Percentiles rank a stretch among this genome's conserved stretches.
Conservation (phyloP, 2,329 filamentous ascomycete genomes). For the Penicillium sclerotiorum region DNA sequence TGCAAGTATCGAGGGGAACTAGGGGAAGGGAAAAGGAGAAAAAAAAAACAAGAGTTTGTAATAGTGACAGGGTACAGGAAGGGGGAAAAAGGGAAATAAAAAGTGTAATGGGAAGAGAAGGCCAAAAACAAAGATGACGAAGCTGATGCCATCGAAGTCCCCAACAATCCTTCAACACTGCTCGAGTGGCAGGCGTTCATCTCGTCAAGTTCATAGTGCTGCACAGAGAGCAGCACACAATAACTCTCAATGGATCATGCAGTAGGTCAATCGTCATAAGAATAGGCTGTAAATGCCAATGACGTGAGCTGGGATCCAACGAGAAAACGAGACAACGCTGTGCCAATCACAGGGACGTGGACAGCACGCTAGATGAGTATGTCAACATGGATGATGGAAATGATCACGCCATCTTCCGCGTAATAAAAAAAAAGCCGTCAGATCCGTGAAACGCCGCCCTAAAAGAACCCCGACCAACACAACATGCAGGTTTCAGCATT, state of each 20-base stretch:
- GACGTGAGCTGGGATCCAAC: slow-evolving; percentile 1
- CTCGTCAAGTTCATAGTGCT: slow-evolving; percentile 9
- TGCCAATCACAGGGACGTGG: slow-evolving; percentile 33
- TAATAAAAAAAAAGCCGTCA: slow-evolving; percentile 33
- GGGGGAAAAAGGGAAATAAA: slow-evolving; percentile 9
- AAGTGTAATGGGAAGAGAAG: slow-evolving; percentile 5
- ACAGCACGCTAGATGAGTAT: slow-evolving; percentile 42
- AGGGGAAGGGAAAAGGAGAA: slow-evolving; percentile 13
- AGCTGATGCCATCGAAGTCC: slow-evolving; percentile 9
- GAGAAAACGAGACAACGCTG: slow-evolving; percentile 19
- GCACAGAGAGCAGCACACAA: too few species aligned
- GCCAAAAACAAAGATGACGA: slow-evolving; percentile 6
- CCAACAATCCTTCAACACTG: slow-evolving; percentile 9
- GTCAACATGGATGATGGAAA: slow-evolving; percentile 38
- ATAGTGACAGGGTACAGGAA: slow-evolving; percentile 15
- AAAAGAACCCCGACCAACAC: slow-evolving; percentile 34
- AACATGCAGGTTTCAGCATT: slow-evolving; percentile 37
- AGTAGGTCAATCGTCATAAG: too few species aligned
- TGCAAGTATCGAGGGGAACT: slow-evolving; percentile 16
- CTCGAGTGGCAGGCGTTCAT: slow-evolving; percentile 2
- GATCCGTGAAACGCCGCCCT: slow-evolving; percentile 44
- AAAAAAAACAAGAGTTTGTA: slow-evolving; percentile 10
- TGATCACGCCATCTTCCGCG: slow-evolving; percentile 37
- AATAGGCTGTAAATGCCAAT: too few species aligned
- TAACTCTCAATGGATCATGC: too few species aligned